Percentiles rank a stretch among this genome's conserved stretches.
These are phyloP conservation scores for Friedmanniomyces simplex DNA, from an alignment of 495 filamentous ascomycete species.

Conservation along the genomic window DNA sequence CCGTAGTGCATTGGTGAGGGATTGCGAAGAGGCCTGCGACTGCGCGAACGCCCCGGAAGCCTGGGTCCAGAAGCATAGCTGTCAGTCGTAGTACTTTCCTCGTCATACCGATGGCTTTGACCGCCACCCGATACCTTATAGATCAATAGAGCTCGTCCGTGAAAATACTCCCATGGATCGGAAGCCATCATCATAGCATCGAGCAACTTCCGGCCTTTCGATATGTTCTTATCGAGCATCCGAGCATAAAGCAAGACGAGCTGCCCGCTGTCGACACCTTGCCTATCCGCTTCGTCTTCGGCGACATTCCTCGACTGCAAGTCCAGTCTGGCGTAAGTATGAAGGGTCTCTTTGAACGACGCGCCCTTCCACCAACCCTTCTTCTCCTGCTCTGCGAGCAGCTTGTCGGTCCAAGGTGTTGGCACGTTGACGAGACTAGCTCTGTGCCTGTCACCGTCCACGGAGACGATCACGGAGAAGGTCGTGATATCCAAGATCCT, in stretches of 20 bases:
- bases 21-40: too few species aligned
- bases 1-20: too few species aligned
- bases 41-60: not conserved
- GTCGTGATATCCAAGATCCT: not conserved
- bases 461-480: not conserved
- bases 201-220: not conserved
- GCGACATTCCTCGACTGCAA: not conserved
- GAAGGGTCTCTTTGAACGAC: conserved; percentile 1
- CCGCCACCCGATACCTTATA: not conserved
- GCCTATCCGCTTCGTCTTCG: not conserved
- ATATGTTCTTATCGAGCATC: not conserved
- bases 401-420: not conserved
- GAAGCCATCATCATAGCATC: not conserved
- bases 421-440: not conserved
- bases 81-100: not conserved
- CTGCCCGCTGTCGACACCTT: not conserved
- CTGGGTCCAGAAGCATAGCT: not conserved
- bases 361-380: conserved; percentile 1
- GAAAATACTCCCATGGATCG: not conserved
- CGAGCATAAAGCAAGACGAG: not conserved
- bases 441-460: not conserved
- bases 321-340: not conserved
- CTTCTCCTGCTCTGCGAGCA: not conserved
- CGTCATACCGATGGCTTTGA: not conserved
- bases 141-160: not conserved